Conservation (phyloP, 2,329 filamentous ascomycete genomes). For the Talaromyces sp. region DNA sequence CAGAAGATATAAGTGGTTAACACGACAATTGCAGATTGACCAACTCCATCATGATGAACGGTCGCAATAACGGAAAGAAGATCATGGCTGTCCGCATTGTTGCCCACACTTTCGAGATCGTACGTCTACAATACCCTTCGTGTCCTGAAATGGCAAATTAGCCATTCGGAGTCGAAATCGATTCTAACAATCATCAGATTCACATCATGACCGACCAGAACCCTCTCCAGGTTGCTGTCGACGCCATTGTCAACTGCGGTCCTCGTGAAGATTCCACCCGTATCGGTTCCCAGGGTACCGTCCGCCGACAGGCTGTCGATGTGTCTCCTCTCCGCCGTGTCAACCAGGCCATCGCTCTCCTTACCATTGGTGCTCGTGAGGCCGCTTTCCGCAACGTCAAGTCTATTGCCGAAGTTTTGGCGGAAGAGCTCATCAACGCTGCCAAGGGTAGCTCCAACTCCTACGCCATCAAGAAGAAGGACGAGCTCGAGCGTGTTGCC, state of each 20-base stretch:
- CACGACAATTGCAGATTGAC: constrained; percentile 58
- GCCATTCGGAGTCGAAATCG: not conserved
- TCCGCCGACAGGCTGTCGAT: constrained; percentile 99
- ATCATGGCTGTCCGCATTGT: constrained; percentile 99
- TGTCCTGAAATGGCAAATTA: not conserved
- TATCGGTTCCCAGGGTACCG: constrained; percentile 99
- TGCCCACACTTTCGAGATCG: constrained; percentile 98
- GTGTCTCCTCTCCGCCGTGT: constrained; percentile 98
- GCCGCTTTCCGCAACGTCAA: constrained; percentile 99
- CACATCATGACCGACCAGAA: constrained; percentile 99
- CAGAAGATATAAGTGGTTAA: not conserved
- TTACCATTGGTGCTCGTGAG: constrained; percentile 98
- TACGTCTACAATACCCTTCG: constrained; percentile 54
- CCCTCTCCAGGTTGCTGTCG: constrained; percentile 98
- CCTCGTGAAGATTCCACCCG: constrained; percentile 99
- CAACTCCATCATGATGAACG: constrained; percentile 99
- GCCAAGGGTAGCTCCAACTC: constrained; percentile 99
- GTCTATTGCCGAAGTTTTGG: constrained; percentile 98
- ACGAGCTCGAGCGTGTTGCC: constrained; percentile 99
- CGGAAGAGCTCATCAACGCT: constrained; percentile 99
- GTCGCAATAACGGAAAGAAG: constrained; percentile 99
- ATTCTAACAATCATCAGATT: constrained; percentile 59
- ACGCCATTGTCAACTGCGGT: constrained; percentile 99
- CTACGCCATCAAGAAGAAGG: constrained; percentile 99
- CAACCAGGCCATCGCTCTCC: constrained; percentile 99